Percentiles rank a stretch among this genome's conserved stretches.
Conservation (phyloP, 208 protist species). For the Trypanosoma avium region DNA sequence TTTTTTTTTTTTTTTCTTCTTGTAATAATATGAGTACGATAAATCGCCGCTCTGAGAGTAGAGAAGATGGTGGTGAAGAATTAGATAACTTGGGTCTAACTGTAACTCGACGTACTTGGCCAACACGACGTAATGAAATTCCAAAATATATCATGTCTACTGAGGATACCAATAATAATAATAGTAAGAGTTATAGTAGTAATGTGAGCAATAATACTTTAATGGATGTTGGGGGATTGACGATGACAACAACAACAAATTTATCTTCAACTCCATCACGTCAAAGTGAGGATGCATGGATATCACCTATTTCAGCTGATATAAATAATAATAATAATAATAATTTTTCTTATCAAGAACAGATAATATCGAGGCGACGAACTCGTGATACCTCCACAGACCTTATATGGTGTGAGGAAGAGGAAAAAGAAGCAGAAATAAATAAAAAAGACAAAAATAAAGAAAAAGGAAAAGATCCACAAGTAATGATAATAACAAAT, state of each 20-base stretch:
- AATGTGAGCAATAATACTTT: too few species aligned
- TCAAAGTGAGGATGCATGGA: not conserved
- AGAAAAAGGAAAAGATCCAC: not conserved
- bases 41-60: not conserved
- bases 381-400: slow-evolving; percentile 11
- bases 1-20: too few species aligned
- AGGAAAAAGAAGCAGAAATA: not conserved
- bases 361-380: too few species aligned
- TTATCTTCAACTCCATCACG: slow-evolving; percentile 1
- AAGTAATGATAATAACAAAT: too few species aligned
- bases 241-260: not conserved
- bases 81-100: slow-evolving; percentile 15
- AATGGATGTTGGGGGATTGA: not conserved
- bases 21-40: not conserved
- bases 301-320: not conserved
- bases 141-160: not conserved
- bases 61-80: slow-evolving; percentile 8
- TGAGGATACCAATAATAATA: slow-evolving; percentile 1
- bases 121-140: not conserved
- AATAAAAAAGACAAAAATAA: not conserved
- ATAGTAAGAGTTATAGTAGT: too few species aligned
- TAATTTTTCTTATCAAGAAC: too few species aligned
- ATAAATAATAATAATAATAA: too few species aligned
- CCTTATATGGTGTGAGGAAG: slow-evolving; percentile 19
- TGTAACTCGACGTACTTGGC: slow-evolving; percentile 16